Evolutionary conservation across 108 stramenopile species (phyloP), one percentile per base, ranked within the genome.

Genomic region (Nannochloropsis gaditana): DNA sequence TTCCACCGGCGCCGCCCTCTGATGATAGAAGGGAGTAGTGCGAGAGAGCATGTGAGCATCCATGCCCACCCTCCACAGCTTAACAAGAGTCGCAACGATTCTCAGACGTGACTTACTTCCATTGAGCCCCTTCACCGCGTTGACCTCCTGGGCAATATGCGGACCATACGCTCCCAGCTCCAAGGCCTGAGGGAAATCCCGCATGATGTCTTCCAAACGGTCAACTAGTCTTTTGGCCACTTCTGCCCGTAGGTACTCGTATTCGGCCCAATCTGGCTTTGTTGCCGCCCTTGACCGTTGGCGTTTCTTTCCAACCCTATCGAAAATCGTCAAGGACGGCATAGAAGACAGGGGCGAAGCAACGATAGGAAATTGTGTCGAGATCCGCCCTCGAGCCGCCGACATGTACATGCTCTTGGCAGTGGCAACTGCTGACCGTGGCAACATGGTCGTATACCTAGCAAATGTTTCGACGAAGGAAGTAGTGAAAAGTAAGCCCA

Each of bases 1-100:
- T 79, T 41, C 91, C 91, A 19, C 91, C 91, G 10, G 90, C 43
- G 41, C 90, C 90, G 21, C 90, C 89, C 43, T 79, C 88, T 90
- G 43, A 6, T 79, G 31, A 11, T 6, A 9, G 81, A 85, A 15
- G 41, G 31, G 45, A 31, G 31, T 31, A 31, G 31, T 31, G 31
- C 31, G 31, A 31, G 31, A 31, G 31, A 31, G 31, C 31, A 31
- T 31, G 31, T 31, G 31, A 31, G 31, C 31, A 31, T 31, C 1
- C 31, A 31, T 31, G 31, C 31, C 31, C 31, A 31, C 31, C 31
- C 31, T 31, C 31, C 31, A 31, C 31, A 31, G 31, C 31, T 31
- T 31, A 31, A 31, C 31, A 31, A 31, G 31, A 31, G 31, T 31
- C 31, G 31, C 31, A 31, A 31, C 31, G 31, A 31, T 31, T 31